Base-by-base conservation (phyloP, 345 rosid genomes). In the Euclidium syriacum region DNA sequence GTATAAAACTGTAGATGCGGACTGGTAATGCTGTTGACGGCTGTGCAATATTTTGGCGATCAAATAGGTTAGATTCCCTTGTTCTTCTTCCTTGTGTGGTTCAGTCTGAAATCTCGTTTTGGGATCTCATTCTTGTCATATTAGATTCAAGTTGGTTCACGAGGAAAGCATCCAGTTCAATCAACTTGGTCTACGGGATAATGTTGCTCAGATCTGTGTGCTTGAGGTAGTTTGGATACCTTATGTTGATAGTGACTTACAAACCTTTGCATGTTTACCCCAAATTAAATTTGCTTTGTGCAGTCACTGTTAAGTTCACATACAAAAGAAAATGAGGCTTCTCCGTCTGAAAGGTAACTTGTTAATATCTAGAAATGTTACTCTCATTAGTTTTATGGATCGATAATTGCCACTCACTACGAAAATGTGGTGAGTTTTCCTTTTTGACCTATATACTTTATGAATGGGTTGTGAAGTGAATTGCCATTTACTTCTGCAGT, bases 171-270 rank as follows among this genome's bases (percentile, higher is more conserved):
- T 90, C 33, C 85, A 89, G 66, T 94, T 74, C 75, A 90, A 75
- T 71, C 84, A 80, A 78, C 81, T 81, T 75, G 90, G 90, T 62
- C 91, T 94, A 38, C 85, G 99, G 40, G 95, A 94, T 77, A 90
- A 94, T 81, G 97, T 94, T 80, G 97, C 96, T 66, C 99, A 94
- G 80, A 87, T 90, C 77, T 94, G 96, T 51, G 95, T 94, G 62
- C 68, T 94, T 57, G 96, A 85, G 99, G 99, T 90, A 74, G 20
- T 15, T 64, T 24, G 38, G 12, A 38, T 54, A 40, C 70, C 20
- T 48, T 54, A 9, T 56, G 29, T 49, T 48, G 19, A 22, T 38
- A 49, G 32, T 17, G 58, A 56, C 58, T 12, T 63, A 11, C 22
- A 30, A 32, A 63, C 39, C 2, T 29, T 29, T 63, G 48, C 40